These are phyloP conservation scores for Chimonanthus praecox DNA, from an alignment of 164 flowering plant genomes.

Conservation along the genomic window DNA sequence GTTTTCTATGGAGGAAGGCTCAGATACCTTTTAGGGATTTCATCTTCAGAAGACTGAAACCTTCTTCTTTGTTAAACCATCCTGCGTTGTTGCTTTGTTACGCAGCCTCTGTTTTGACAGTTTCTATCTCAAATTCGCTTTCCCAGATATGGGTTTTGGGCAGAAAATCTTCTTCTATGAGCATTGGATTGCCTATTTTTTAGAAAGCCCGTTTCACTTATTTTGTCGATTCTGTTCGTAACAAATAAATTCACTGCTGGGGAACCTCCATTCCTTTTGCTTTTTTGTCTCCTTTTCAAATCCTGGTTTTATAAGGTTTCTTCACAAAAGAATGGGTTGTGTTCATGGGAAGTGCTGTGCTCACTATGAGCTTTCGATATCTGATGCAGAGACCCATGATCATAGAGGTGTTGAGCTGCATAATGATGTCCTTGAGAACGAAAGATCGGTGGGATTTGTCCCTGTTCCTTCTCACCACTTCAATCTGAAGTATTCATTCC, in stretches of 20 bases:
- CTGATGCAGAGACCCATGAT: slow-evolving; percentile 31
- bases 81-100: not conserved
- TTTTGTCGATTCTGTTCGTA: not conserved
- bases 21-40: not conserved
- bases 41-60: not conserved
- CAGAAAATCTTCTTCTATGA: not conserved
- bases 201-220: slow-evolving; percentile 2
- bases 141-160: not conserved
- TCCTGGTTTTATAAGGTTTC: not conserved
- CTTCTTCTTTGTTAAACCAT: not conserved
- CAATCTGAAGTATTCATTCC: slow-evolving; percentile 56
- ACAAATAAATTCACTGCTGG: not conserved
- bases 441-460: slow-evolving; percentile 44
- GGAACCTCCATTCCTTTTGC: not conserved
- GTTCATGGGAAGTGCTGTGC: slow-evolving; percentile 69
- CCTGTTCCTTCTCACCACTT: slow-evolving; percentile 66
- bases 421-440: slow-evolving; percentile 11
- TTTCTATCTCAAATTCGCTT: not conserved
- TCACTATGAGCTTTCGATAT: slow-evolving; percentile 31
- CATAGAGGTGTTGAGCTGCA: slow-evolving; percentile 13
- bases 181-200: not conserved
- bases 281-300: not conserved
- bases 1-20: not conserved
- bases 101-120: not conserved
- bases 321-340: slow-evolving; percentile 60